phyloP scores from a whole-genome alignment of 208 protist species.

The Angomonas desouzai region DNA sequence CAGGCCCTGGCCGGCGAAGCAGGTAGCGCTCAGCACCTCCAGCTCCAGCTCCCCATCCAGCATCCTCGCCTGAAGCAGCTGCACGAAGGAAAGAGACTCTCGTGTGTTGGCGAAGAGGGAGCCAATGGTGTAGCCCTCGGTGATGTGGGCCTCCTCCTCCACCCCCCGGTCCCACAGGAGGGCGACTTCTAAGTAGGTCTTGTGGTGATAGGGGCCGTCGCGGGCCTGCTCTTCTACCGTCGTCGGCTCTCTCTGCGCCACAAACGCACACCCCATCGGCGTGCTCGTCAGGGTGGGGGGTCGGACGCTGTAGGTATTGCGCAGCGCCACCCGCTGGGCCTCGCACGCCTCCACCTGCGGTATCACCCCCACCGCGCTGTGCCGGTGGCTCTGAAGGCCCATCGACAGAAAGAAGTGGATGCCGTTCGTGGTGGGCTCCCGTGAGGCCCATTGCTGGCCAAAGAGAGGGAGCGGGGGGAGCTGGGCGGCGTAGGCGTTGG shows the following conservation, averaged over 20 bases:
- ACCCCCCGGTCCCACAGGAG: slow-evolving; percentile 47
- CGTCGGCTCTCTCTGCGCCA: background rate
- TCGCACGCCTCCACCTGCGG: slow-evolving; percentile 22
- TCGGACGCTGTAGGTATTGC: slow-evolving; percentile 34
- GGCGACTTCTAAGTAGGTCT: slow-evolving; percentile 17
- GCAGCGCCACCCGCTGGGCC: slow-evolving; percentile 36
- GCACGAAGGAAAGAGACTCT: slow-evolving; percentile 3
- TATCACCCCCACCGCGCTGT: slow-evolving; percentile 48
- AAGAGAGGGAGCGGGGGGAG: slow-evolving; percentile 15
- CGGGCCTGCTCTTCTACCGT: background rate
- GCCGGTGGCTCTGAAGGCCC: slow-evolving; percentile 25
- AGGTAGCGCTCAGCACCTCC: background rate
- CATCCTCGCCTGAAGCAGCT: background rate
- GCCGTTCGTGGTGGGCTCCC: slow-evolving; percentile 14
- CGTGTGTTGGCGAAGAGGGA: slow-evolving; percentile 17
- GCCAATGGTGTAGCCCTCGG: slow-evolving; percentile 46
- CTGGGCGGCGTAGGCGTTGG: background rate
- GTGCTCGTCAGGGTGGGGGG: slow-evolving; percentile 42
- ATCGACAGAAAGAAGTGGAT: slow-evolving; percentile 69
- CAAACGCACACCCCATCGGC: slow-evolving; percentile 51
- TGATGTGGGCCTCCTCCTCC: slow-evolving; percentile 60
- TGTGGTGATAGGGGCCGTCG: background rate
- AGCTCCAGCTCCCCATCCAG: background rate
- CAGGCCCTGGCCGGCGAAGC: background rate
- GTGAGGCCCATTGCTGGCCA: slow-evolving; percentile 38